These are phyloP conservation scores for Lyophyllum semitale DNA, from an alignment of 768 basidiomycete genomes.

Conservation along the genomic window DNA sequence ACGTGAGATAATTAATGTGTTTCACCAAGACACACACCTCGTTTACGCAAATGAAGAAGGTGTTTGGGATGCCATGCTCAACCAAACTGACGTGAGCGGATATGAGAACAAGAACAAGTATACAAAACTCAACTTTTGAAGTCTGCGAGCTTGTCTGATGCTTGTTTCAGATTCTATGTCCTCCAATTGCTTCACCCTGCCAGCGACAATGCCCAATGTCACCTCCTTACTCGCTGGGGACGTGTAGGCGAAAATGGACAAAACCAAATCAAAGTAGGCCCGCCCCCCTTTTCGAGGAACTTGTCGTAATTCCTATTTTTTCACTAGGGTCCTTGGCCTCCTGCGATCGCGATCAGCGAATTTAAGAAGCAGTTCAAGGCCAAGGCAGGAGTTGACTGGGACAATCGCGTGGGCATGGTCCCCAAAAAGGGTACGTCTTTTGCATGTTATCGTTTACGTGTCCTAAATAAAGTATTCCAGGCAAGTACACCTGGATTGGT, in stretches of 20 bases:
- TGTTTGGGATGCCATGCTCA: slow-evolving; percentile 64
- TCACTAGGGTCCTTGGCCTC: slow-evolving; percentile 47
- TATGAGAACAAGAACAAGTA: slow-evolving; percentile 60
- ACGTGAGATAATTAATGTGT: background rate
- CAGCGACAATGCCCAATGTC: slow-evolving; percentile 33
- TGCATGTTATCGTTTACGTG: background rate
- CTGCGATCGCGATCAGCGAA: slow-evolving; percentile 41
- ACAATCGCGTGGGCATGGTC: slow-evolving; percentile 49
- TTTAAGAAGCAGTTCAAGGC: slow-evolving; percentile 65
- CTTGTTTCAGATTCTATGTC: slow-evolving; percentile 51
- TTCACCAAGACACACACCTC: slow-evolving; percentile 46
- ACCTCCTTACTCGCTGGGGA: slow-evolving; percentile 60
- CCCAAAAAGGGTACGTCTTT: slow-evolving; percentile 44
- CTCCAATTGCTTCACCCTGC: slow-evolving; percentile 57
- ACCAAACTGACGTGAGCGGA: slow-evolving; percentile 56
- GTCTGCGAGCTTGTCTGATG: background rate
- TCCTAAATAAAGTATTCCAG: slow-evolving; percentile 27
- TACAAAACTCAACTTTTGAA: background rate
- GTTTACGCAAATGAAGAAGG: slow-evolving; percentile 43
- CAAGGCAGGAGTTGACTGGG: slow-evolving; percentile 54
- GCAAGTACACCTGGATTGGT: slow-evolving; percentile 67
- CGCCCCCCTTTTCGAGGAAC: background rate
- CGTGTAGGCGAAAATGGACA: slow-evolving; percentile 60
- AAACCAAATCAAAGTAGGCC: slow-evolving; percentile 47
- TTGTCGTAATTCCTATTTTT: background rate